Evolutionary conservation across 2,329 filamentous ascomycete genomes (phyloP).

Genomic region (Ophiostoma montium): DNA sequence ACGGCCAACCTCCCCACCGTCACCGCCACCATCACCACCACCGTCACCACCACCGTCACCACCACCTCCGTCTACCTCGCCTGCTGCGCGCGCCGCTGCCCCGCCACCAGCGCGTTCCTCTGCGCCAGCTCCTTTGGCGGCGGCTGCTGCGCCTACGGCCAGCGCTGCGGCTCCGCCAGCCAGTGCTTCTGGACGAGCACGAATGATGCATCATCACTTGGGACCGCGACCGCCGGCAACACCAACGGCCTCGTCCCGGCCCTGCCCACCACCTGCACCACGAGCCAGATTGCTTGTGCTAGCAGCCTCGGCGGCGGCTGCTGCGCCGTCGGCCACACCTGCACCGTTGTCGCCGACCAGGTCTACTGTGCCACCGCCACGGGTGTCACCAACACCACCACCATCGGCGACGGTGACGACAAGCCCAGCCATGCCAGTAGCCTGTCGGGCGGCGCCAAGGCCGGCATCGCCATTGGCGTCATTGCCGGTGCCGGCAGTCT

Average conservation of each 20-base stretch:
- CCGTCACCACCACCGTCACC: constrained; percentile 15
- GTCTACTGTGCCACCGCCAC: constrained; percentile 26
- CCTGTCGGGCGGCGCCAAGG: constrained; percentile 38
- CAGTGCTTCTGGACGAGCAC: constrained; percentile 20
- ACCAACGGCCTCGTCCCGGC: constrained; percentile 18
- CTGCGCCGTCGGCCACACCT: constrained; percentile 31
- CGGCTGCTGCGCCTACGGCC: constrained; percentile 34
- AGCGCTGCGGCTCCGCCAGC: constrained; percentile 25
- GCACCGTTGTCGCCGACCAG: constrained; percentile 25
- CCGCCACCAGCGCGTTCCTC: constrained; percentile 26
- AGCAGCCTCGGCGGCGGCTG: constrained; percentile 32
- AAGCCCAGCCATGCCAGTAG: no score
- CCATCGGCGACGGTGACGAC: constrained; percentile 10
- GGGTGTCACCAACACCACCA: constrained; percentile 16
- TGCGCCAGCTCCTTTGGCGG: constrained; percentile 31
- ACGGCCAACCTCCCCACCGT: no score
- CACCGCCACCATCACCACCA: constrained; percentile 14
- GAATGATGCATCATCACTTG: no score
- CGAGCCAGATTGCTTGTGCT: constrained; percentile 32
- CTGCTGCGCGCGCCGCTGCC: constrained; percentile 29
- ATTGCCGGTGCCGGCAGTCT: constrained; percentile 28
- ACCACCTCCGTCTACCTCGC: constrained; percentile 17
- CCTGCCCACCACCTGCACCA: constrained; percentile 29
- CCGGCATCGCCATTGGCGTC: constrained; percentile 41
- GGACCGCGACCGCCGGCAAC: background rate